phyloP scores from a whole-genome alignment of 192 early-diverging fungal species.

The Mortierella antarctica region DNA sequence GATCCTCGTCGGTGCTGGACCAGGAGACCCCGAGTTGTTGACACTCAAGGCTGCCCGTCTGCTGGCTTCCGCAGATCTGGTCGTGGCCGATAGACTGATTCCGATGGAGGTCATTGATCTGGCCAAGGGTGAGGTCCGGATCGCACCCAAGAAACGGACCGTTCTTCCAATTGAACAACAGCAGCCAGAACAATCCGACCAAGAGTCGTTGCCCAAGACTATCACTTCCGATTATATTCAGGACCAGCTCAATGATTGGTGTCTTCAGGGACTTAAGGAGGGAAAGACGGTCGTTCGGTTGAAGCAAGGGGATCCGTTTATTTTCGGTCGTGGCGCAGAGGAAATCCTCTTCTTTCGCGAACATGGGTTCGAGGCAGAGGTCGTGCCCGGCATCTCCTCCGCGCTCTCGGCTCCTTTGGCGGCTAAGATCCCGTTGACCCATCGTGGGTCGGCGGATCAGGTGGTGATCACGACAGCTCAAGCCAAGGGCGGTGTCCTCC shows the following conservation, averaged over 20 bases:
- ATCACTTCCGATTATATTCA: conserved; percentile 79
- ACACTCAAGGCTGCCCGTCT: conserved; percentile 74
- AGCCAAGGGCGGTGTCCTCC: conserved; percentile 80
- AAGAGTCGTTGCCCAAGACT: conserved; percentile 14
- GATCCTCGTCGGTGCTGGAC: conserved; percentile 84
- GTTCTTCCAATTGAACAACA: conserved; percentile 9
- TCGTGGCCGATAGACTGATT: conserved; percentile 85
- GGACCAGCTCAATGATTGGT: conserved; percentile 79
- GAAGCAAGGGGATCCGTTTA: conserved; percentile 93
- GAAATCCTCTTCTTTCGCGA: conserved; percentile 81
- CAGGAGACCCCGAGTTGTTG: conserved; percentile 84
- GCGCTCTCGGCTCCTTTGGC: conserved; percentile 80
- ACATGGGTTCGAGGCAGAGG: conserved; percentile 69
- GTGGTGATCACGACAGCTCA: conserved; percentile 86
- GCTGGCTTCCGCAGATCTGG: conserved; percentile 80
- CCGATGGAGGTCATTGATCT: conserved; percentile 65
- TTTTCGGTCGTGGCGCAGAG: conserved; percentile 94
- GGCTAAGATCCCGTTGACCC: conserved; percentile 86
- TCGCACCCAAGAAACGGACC: conserved; percentile 65
- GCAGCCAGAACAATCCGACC: not conserved
- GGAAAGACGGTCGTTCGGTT: conserved; percentile 83
- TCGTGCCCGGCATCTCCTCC: conserved; percentile 84
- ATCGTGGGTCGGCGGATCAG: conserved; percentile 88
- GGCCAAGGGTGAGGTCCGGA: conserved; percentile 66
- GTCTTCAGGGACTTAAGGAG: conserved; percentile 72